These are phyloP conservation scores for Globisporangium radiosum DNA, from an alignment of 352 stramenopile species.

Conservation along the genomic window DNA sequence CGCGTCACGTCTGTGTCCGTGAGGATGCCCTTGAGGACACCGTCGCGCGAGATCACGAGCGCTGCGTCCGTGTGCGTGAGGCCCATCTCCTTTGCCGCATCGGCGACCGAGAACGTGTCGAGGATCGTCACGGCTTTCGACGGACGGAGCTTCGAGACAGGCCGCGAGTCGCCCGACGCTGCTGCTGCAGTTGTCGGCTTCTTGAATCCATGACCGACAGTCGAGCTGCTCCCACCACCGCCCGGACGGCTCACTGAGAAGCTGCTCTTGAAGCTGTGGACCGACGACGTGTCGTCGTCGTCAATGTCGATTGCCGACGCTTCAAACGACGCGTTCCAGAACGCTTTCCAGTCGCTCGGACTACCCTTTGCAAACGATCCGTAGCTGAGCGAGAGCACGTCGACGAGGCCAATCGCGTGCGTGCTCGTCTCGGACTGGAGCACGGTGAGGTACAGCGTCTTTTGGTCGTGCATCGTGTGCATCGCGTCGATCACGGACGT, in stretches of 20 bases:
- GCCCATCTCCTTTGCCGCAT: slow-evolving; percentile 88
- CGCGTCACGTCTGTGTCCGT: slow-evolving; percentile 91
- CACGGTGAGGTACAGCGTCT: slow-evolving; percentile 80
- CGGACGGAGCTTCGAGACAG: slow-evolving; percentile 82
- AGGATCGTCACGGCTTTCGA: slow-evolving; percentile 88
- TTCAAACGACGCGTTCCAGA: slow-evolving; percentile 88
- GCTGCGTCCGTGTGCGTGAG: slow-evolving; percentile 88
- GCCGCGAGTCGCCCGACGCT: slow-evolving; percentile 84
- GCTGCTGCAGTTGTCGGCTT: slow-evolving; percentile 24
- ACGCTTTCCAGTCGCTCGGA: slow-evolving; percentile 84
- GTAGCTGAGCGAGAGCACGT: slow-evolving; percentile 86
- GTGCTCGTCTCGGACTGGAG: slow-evolving; percentile 61
- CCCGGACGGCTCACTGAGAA: slow-evolving; percentile 50
- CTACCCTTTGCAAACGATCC: slow-evolving; percentile 86
- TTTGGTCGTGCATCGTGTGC: slow-evolving; percentile 86
- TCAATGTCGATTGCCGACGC: slow-evolving; percentile 38
- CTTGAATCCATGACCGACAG: slow-evolving; percentile 15
- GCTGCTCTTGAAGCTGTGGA: slow-evolving; percentile 77
- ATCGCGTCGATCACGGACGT: slow-evolving; percentile 83
- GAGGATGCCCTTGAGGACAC: slow-evolving; percentile 92
- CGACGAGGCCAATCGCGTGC: slow-evolving; percentile 72
- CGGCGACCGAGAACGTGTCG: slow-evolving; percentile 79
- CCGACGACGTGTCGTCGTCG: slow-evolving; percentile 70
- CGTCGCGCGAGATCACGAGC: slow-evolving; percentile 88
- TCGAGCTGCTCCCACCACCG: slow-evolving; percentile 27